Base-by-base conservation (phyloP, 768 basidiomycete species). In the Trametes cingulata region DNA sequence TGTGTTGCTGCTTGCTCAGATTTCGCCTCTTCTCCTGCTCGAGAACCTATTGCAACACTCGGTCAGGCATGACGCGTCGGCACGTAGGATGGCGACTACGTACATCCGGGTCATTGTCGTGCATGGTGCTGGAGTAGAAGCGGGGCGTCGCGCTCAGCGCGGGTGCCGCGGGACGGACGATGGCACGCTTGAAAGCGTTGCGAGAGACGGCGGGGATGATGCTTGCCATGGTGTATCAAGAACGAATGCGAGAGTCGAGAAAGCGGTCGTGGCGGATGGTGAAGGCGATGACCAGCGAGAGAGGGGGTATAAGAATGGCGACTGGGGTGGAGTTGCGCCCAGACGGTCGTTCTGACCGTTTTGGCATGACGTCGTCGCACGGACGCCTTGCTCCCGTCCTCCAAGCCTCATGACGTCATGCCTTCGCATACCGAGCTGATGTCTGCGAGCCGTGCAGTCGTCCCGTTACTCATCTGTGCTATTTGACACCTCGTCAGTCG, bases 71-170 rank as follows among this genome's bases (percentile, higher is more conserved):
- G 39, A 40, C 14, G n/a, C 20, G 17, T 24, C 12, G 50, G 33
- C 15, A 22, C 19, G 7, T 13, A 19, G 14, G 17, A 10, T 7
- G 4, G 5, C 1, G 12, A 19, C 10, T 8, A 53, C 69, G 12
- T 40, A 74, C 71, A 45, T 73, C 68, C 1, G 74, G 73, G 65
- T 76, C 72, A 46, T 74, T 73, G 33, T 71, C 74, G 61, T 74
- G 75, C 52, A 69, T 66, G 48, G 69, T 70, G 67, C 74, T 74
- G 6, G 68, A 67, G 54, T 68, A 68, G 43, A 50, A 61, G 42
- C 65, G 56, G 14, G 64, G 60, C n/a, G 61, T 58, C 45, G 45
- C 51, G 40, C 56, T 43, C 43, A 56, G 42, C 14, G 61, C 57
- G 22, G 59, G 45, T 36, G 61, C 46, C 6, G 67, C 42, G 12